Evolutionary conservation across 441 rosid genomes (phyloP), one percentile per base, ranked within the genome.

Genomic region (Hypseocharis bilobata): DNA sequence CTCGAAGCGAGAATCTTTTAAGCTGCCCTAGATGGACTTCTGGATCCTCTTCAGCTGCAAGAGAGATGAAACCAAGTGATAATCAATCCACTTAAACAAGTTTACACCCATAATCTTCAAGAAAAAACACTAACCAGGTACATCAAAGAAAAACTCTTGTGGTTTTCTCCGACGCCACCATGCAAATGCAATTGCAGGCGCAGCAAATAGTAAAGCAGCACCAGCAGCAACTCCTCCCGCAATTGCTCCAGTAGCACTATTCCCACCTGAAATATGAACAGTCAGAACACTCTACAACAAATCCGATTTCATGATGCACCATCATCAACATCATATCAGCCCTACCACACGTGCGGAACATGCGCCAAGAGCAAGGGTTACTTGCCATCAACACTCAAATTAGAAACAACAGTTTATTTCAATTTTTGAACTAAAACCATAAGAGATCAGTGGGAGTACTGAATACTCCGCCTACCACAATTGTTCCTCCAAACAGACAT

Each of bases 181-280:
- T 32, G 96, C 94, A 79, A 89, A 89, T 51, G 94, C 90, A 58
- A 89, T 73, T 58, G 94, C 96, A 67, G 96, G 96, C 30, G 94
- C 94, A 56, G 94, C 96, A 79, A 86, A 89, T 27, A 89, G 65
- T 64, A 89, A 76, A 27, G 96, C 94, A 75, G 94, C 94, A 74
- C 94, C 92, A 28, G 94, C 96, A 51, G 96, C 94, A 54, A 89
- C 96, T 80, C 96, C 96, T 52, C 96, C 96, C 22, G 94, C 96
- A 64, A 87, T 86, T 23, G 96, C 95, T 74, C 89, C 89, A 66
- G 96, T 90, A 29, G 79, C 79, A 72, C 87, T 76, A 60, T 72
- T 81, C 55, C 91, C 86, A 67, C 85, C 96, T 87, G 76, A 77
- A 70, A 65, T 62, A 23, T 19, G 56, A 70, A 0, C 49, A 51